Percentiles rank a stretch among this genome's conserved stretches.
These are phyloP conservation scores for Fraxinus platypoda DNA, from an alignment of 305 asterid genomes.

Conservation along the genomic window DNA sequence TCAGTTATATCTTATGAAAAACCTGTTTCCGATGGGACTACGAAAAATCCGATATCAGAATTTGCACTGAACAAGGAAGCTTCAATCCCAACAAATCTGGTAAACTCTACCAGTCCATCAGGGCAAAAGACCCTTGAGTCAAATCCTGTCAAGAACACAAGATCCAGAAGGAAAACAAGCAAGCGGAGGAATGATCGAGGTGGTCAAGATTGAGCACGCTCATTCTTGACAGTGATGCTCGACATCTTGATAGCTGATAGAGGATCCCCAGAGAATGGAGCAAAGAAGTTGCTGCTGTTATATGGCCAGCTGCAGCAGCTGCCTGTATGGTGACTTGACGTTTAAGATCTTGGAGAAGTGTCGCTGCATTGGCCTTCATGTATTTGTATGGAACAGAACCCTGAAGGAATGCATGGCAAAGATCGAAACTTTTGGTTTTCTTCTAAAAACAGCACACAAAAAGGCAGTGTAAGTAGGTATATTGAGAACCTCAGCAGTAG, in stretches of 20 bases:
- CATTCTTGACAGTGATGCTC: slow-evolving; percentile 8
- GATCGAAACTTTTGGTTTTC: slow-evolving; percentile 25
- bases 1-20: slow-evolving; percentile 76
- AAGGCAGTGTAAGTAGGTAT: slow-evolving; percentile 34
- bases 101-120: slow-evolving; percentile 44
- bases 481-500: slow-evolving; percentile 23
- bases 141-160: slow-evolving; percentile 59
- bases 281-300: not conserved
- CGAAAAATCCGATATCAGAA: slow-evolving; percentile 31
- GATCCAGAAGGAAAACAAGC: slow-evolving; percentile 72
- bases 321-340: not conserved
- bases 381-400: slow-evolving; percentile 15
- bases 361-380: slow-evolving; percentile 10
- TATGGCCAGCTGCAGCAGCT: not conserved
- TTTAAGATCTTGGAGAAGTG: slow-evolving; percentile 11
- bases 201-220: slow-evolving; percentile 27
- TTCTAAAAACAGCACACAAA: slow-evolving; percentile 19
- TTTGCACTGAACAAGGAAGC: slow-evolving; percentile 43
- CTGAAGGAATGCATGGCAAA: slow-evolving; percentile 17
- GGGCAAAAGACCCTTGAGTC: slow-evolving; percentile 51
- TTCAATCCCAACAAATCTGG: slow-evolving; percentile 31
- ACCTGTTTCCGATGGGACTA: slow-evolving; percentile 31
- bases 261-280: slow-evolving; percentile 1
- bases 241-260: not conserved
- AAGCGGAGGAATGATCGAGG: slow-evolving; percentile 59